phyloP scores from a whole-genome alignment of 2,329 filamentous ascomycete species.

The Thermothelomyces thermophilus region DNA sequence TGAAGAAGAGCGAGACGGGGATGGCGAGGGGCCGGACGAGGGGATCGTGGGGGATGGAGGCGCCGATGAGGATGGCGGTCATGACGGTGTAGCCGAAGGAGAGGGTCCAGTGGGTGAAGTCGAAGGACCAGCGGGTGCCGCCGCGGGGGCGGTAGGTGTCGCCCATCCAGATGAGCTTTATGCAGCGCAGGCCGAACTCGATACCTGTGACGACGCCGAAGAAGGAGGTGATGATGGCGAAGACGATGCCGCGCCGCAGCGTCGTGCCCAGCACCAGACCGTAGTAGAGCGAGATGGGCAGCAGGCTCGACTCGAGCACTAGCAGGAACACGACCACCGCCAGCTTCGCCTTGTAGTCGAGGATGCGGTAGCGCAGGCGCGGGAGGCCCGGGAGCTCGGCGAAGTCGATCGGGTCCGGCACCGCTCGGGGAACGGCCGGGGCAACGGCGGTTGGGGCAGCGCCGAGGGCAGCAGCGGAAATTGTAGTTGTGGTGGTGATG shows the following conservation, averaged over 20 bases:
- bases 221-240: conserved; percentile 48
- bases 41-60: conserved; percentile 43
- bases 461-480: no score
- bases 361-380: conserved; percentile 32
- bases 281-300: conserved; percentile 49
- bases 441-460: no score
- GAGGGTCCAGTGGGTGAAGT: conserved; percentile 42
- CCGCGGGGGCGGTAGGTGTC: conserved; percentile 46
- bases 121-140: conserved; percentile 43
- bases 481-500: no score
- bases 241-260: conserved; percentile 36
- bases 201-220: conserved; percentile 50
- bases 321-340: conserved; percentile 42
- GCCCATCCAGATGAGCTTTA: conserved; percentile 43
- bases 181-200: conserved; percentile 44
- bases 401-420: conserved; percentile 11
- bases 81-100: conserved; percentile 43
- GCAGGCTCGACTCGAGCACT: conserved; percentile 41
- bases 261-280: conserved; percentile 37
- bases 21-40: conserved; percentile 45
- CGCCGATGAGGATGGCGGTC: conserved; percentile 44
- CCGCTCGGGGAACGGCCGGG: neutral
- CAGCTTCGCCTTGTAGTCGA: conserved; percentile 37
- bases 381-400: conserved; percentile 23
- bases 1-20: conserved; percentile 45